phyloP scores from a whole-genome alignment of 345 rosid genomes.

The Gossypium anomalum region DNA sequence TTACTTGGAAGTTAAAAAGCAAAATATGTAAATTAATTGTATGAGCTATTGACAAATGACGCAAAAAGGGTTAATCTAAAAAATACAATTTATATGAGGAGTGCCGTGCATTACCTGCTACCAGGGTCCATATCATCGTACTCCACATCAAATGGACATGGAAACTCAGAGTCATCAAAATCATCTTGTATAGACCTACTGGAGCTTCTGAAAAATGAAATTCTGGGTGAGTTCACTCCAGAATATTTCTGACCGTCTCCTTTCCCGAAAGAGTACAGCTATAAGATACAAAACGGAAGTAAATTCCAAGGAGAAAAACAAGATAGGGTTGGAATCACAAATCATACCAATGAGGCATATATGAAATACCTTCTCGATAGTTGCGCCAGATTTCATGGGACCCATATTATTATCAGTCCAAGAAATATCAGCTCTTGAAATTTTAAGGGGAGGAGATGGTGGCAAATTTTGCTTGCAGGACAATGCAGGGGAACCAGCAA shows the following conservation, averaged over 20 bases:
- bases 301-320: constrained; percentile 9
- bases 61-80: neutral
- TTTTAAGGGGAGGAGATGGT: constrained; percentile 26
- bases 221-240: constrained; percentile 50
- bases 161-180: constrained; percentile 68
- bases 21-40: neutral
- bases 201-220: constrained; percentile 41
- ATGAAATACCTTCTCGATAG: constrained; percentile 61
- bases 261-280: constrained; percentile 48
- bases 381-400: constrained; percentile 36
- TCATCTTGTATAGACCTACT: constrained; percentile 75
- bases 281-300: constrained; percentile 14
- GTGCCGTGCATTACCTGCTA: constrained; percentile 50
- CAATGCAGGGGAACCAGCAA: constrained; percentile 32
- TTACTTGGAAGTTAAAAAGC: neutral
- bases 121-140: constrained; percentile 59
- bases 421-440: constrained; percentile 36
- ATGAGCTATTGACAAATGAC: constrained; percentile 3
- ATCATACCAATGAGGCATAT: constrained; percentile 3
- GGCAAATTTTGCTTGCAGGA: constrained; percentile 15
- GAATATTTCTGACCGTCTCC: constrained; percentile 46
- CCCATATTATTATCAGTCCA: constrained; percentile 37
- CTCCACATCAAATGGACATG: constrained; percentile 83
- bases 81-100: neutral
- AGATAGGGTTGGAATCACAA: neutral